Base-by-base conservation (phyloP, 441 rosid species). In the Gossypium gossypioides region DNA sequence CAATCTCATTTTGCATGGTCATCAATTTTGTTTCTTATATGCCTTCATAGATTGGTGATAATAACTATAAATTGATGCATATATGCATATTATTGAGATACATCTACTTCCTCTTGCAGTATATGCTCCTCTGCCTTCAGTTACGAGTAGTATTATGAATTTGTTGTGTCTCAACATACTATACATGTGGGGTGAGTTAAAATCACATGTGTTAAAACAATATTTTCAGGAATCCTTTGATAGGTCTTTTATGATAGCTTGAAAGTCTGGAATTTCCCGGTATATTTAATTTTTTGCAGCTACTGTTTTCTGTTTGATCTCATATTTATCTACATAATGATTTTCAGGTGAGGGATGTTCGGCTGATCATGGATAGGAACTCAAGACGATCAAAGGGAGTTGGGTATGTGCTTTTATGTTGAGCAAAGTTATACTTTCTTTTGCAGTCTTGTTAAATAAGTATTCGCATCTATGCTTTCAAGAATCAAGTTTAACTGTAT, bases 351-450 rank as follows among this genome's bases (percentile, higher is more conserved):
- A 89, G 98, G 84, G 98, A 93, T 74, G 97, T 93, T 50, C 91
- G 94, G 9, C 72, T 93, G 84, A 91, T 93, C 80, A 88, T 93
- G 97, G 96, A 93, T 75, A 87, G 97, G 81, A 93, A 91, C 75
- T 93, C 98, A 66, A 86, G 98, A 77, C 83, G 97, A 60, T 93
- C 98, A 24, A 93, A 87, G 79, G 98, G 98, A 81, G 98, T 93
- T 84, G 98, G 98, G 98, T 91, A 91, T 80, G 94, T 81, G 55
- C 69, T 32, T 75, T 71, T 48, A 52, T 65, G 62, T 75, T n/a
- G 62, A 25, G 55, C 44, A n/a, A 77, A 66, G 77, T 67, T 59
- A 61, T 13, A 56, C 52, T 77, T 65, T 75, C 73, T 79, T 84
- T 82, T 52, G 77, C 76, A 80, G 68, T 79, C 77, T 75, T 78